Base-by-base conservation (phyloP, 2,329 filamentous ascomycete species). In the Aureobasidium lini region DNA sequence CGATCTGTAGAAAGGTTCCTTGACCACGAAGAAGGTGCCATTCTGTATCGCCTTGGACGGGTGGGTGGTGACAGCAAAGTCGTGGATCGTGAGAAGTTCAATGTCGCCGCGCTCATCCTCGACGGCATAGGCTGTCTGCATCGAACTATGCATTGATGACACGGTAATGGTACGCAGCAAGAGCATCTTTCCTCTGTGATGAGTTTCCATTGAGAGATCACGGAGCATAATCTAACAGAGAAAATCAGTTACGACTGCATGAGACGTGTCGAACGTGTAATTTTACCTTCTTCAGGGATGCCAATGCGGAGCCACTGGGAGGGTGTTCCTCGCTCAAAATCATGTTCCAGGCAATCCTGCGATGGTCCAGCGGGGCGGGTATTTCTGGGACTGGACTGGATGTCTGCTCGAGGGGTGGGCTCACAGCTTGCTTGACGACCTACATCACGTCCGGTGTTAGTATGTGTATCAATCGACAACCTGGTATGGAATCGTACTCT, bases 281-380 rank as follows among this genome's bases (percentile, higher is more conserved):
- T 23, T 3, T 23, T 31, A 44, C 50, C 50, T 44, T 54, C 5
- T 8, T 18, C 6, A 54, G 50, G 6, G 50, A 43, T 28, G 29
- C 29, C 29, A 44, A 18, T 23, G 50, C 9, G 15, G 39, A 43
- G 11, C n/a, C 13, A 13, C 39, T 53, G 13, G 50, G 50, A 11
- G 39, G 23, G 16, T 54, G 40, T 7, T 42, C 9, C 16, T 54
- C 50, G n/a, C 50, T 54, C 29, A 54, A 29, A 15, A 54, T 54
- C 50, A 54, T 54, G 37, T 54, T 54, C 50, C 50, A 54, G 9
- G 50, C 50, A 32, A 54, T 54, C 11, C 50, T 43, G 29, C 50
- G 39, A 11, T 54, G 50, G 16, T 54, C 50, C n/a, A 44, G n/a
- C 7, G 9, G 32, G 34, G 6, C 16, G n/a, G 16, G 11, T 15